A percentile compares a stretch with the other conserved stretches of the same genome.
These are phyloP conservation scores for Bruguiera hainesii DNA, from an alignment of 441 rosid species.

Conservation along the genomic window DNA sequence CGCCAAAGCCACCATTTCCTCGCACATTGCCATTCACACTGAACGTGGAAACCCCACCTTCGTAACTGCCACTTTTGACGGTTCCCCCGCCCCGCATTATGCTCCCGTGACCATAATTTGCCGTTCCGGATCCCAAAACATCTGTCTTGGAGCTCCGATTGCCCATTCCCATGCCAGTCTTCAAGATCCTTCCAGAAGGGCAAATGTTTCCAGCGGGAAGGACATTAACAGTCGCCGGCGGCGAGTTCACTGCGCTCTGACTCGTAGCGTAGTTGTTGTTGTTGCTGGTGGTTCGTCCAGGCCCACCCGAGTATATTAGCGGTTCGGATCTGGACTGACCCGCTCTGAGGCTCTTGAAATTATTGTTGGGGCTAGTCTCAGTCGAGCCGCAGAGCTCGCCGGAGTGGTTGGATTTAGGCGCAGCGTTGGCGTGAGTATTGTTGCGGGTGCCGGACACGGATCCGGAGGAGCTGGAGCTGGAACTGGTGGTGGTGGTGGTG, in stretches of 20 bases:
- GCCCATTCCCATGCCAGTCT: conserved; percentile 49
- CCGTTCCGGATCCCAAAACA: conserved; percentile 80
- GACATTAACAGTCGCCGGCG: conserved; percentile 44
- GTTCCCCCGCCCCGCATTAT: conserved; percentile 61
- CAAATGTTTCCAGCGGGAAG: conserved; percentile 84
- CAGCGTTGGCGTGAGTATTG: conserved; percentile 17
- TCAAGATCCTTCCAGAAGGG: conserved; percentile 69
- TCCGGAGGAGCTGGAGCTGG: conserved; percentile 78
- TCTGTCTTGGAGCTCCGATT: conserved; percentile 51
- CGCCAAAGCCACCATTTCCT: conserved; percentile 18
- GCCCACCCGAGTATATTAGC: conserved; percentile 37
- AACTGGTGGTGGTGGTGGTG: conserved; percentile 49
- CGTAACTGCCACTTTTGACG: conserved; percentile 20
- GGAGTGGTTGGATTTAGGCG: conserved; percentile 36
- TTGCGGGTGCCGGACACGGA: conserved; percentile 47
- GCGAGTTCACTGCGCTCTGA: conserved; percentile 54
- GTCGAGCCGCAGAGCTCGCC: conserved; percentile 44
- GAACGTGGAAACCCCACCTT: conserved; percentile 16
- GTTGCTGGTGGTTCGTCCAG: neutral
- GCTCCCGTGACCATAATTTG: conserved; percentile 88
- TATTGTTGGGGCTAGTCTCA: conserved; percentile 39
- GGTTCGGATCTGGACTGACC: conserved; percentile 54
- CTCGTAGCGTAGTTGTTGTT: neutral
- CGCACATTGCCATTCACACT: conserved; percentile 20
- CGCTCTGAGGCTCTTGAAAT: conserved; percentile 26